A percentile compares a stretch with the other conserved stretches of the same genome.
Evolutionary conservation across 2,329 filamentous ascomycete species (phyloP).

Genomic region (Catunica adiposa): DNA sequence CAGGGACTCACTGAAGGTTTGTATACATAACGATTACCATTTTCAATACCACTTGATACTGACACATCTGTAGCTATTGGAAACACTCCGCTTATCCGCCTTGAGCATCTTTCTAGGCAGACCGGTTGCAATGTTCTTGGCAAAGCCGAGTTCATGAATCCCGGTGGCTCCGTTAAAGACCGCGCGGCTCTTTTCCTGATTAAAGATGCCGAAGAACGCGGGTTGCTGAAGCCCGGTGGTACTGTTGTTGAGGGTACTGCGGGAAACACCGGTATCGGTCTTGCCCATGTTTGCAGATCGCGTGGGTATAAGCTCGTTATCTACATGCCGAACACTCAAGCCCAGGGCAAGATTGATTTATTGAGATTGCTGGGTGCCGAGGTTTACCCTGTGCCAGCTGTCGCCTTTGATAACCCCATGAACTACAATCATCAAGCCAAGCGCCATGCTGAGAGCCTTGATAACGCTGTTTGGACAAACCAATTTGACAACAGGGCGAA

Average conservation of each 20-base stretch:
- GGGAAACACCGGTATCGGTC: conserved; percentile 93
- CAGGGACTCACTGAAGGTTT: conserved; percentile 68
- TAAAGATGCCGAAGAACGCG: conserved; percentile 78
- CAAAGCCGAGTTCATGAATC: conserved; percentile 98
- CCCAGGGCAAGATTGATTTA: conserved; percentile 92
- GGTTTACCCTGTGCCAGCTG: conserved; percentile 88
- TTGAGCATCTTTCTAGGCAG: conserved; percentile 74
- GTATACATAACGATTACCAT: conserved; percentile 15
- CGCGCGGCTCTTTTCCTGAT: conserved; percentile 89
- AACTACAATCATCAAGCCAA: conserved; percentile 98
- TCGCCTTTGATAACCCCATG: conserved; percentile 82
- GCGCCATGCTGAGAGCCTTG: conserved; percentile 69
- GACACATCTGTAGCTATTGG: conserved; percentile 57
- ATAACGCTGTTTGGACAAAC: conserved; percentile 94
- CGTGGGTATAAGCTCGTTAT: conserved; percentile 91
- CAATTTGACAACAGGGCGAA: conserved; percentile 98
- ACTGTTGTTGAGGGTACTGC: conserved; percentile 96
- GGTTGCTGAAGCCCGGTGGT: conserved; percentile 66
- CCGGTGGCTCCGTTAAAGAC: conserved; percentile 90
- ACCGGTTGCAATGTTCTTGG: conserved; percentile 90
- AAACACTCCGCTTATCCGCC: conserved; percentile 84
- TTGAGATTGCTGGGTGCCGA: conserved; percentile 81
- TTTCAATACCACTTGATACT: neutral
- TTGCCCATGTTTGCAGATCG: conserved; percentile 87
- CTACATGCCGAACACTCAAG: conserved; percentile 99